Evolutionary conservation across 1,284 basidiomycete species (phyloP).

Genomic region (Sanghuangporus baumii): DNA sequence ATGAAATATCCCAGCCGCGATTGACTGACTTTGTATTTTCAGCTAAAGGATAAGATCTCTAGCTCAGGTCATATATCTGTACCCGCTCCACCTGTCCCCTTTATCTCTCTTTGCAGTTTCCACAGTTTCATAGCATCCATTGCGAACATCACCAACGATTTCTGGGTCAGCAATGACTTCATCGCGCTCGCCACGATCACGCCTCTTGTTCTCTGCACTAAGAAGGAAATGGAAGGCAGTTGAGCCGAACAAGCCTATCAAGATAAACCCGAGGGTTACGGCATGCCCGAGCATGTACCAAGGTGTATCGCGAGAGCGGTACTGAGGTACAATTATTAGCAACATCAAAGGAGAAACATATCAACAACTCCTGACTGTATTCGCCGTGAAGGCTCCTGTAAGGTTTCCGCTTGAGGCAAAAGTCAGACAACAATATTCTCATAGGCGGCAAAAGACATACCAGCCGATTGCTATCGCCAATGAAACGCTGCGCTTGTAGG

Average conservation of each 20-base stretch:
- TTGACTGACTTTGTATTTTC: not conserved
- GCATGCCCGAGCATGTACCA: constrained; percentile 47
- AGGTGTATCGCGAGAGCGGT: constrained; percentile 34
- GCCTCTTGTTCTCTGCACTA: constrained; percentile 37
- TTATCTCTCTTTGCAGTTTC: constrained; percentile 50
- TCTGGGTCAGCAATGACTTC: constrained; percentile 36
- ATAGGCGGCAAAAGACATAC: constrained; percentile 19
- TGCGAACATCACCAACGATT: constrained; percentile 3
- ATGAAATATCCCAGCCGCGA: not conserved
- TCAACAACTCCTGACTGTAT: constrained; percentile 30
- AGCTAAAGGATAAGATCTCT: not conserved
- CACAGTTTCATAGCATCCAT: constrained; percentile 39
- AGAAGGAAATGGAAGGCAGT: constrained; percentile 32
- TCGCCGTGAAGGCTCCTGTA: constrained; percentile 41
- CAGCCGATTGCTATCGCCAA: constrained; percentile 60
- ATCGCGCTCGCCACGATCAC: constrained; percentile 41
- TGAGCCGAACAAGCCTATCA: constrained; percentile 39
- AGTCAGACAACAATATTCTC: not conserved
- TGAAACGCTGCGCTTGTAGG: constrained; percentile 69
- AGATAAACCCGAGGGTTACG: constrained; percentile 44
- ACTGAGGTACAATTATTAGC: constrained; percentile 22
- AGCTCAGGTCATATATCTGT: constrained; percentile 37
- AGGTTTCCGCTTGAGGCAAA: constrained; percentile 33
- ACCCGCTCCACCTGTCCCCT: constrained; percentile 57
- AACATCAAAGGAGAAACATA: constrained; percentile 17